Evolutionary conservation across 2,329 filamentous ascomycete species (phyloP).

Genomic region (Drechslerella dactyloides): DNA sequence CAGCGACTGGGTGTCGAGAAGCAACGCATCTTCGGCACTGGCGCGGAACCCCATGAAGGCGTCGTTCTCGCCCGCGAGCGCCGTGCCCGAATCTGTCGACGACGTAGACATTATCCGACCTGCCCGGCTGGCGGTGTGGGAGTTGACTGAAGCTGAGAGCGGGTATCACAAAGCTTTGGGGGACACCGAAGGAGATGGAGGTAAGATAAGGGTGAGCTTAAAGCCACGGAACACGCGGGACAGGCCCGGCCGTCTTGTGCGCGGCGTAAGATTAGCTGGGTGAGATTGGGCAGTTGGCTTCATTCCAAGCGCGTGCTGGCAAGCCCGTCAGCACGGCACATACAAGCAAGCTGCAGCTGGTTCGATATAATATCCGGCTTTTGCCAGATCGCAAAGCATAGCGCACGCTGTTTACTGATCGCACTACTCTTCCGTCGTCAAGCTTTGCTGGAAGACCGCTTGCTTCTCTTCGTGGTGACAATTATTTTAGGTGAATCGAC

Average conservation of each 20-base stretch:
- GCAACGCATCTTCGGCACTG: conserved; percentile 44
- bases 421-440: conserved; percentile 3
- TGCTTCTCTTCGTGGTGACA: not conserved
- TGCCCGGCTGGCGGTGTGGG: not conserved
- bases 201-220: not conserved
- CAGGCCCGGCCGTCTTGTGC: not conserved
- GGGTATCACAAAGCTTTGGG: not conserved
- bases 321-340: not conserved
- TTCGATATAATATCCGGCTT: no score
- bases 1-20: conserved; percentile 36
- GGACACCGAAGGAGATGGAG: not conserved
- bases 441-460: conserved; percentile 3
- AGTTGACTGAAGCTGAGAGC: not conserved
- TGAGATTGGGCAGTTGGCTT: conserved; percentile 7
- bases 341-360: no score
- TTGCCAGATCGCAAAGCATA: no score
- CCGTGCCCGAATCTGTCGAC: not conserved
- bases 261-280: not conserved
- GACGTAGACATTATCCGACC: conserved; percentile 5
- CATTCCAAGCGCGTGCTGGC: not conserved
- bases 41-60: conserved; percentile 22
- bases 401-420: not conserved
- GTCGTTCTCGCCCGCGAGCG: conserved; percentile 1
- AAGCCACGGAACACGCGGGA: not conserved
- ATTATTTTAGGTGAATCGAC: conserved; percentile 28